A percentile compares a stretch with the other conserved stretches of the same genome.
phyloP scores from a whole-genome alignment of 441 rosid species.

The Erodium texanum region DNA sequence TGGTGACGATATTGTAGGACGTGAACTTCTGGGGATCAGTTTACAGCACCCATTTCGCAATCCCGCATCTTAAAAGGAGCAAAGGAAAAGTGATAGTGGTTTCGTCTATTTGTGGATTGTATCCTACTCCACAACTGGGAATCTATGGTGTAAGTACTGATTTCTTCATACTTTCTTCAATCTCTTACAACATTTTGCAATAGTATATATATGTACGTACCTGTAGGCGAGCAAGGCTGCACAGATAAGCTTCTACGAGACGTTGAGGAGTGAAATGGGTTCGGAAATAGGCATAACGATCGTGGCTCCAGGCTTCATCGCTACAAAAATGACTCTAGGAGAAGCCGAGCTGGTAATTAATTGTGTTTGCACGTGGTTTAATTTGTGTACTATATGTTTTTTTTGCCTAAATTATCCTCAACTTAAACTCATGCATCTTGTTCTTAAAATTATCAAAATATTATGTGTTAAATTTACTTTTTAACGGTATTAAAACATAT shows the following conservation, averaged over 20 bases:
- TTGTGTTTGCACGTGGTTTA: too few species aligned
- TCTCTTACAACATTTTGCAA: too few species aligned
- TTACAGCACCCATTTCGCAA: constrained; percentile 34
- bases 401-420: too few species aligned
- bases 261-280: constrained; percentile 20
- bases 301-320: constrained; percentile 17
- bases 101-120: background rate
- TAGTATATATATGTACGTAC: too few species aligned
- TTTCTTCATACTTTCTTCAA: background rate
- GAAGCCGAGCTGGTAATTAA: background rate
- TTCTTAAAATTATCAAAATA: too few species aligned
- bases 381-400: too few species aligned
- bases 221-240: constrained; percentile 28
- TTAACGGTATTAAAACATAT: too few species aligned
- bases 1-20: too few species aligned
- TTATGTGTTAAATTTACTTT: too few species aligned
- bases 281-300: constrained; percentile 17
- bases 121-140: background rate
- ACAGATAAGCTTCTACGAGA: constrained; percentile 16
- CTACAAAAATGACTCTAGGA: constrained; percentile 14
- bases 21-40: constrained; percentile 39
- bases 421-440: too few species aligned
- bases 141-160: background rate
- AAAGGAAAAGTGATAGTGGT: constrained; percentile 34
- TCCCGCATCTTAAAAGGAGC: constrained; percentile 35